Evolutionary conservation across 1,139 yeast species (phyloP).

Genomic region (Yamadazyma friedrichii): DNA sequence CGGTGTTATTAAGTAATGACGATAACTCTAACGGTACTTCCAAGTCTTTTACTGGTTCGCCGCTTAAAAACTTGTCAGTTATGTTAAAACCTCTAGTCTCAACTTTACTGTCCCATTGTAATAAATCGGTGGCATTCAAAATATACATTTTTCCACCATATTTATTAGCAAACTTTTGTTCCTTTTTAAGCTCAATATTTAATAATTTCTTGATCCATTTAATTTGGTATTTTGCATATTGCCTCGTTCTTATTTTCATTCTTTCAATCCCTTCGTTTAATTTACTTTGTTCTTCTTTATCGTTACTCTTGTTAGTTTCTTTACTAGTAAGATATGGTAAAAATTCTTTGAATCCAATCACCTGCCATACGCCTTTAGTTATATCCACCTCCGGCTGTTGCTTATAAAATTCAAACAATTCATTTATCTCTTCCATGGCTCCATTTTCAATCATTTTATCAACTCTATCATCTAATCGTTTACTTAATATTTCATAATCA

Average conservation of each 20-base stretch:
- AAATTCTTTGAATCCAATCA: slow-evolving; percentile 93
- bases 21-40: slow-evolving; percentile 46
- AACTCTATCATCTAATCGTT: slow-evolving; percentile 73
- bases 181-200: slow-evolving; percentile 58
- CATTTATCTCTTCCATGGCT: slow-evolving; percentile 66
- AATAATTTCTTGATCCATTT: slow-evolving; percentile 85
- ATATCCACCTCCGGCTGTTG: slow-evolving; percentile 38
- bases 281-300: not conserved
- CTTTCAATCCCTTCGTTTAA: slow-evolving; percentile 38
- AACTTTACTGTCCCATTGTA: slow-evolving; percentile 59
- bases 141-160: slow-evolving; percentile 66
- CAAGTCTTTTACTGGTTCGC: slow-evolving; percentile 10
- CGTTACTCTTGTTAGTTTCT: slow-evolving; percentile 11
- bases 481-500: slow-evolving; percentile 55
- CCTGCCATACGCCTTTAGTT: slow-evolving; percentile 88
- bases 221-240: slow-evolving; percentile 86
- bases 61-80: slow-evolving; percentile 35
- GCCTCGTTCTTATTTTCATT: slow-evolving; percentile 84
- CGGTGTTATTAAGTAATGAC: slow-evolving; percentile 28
- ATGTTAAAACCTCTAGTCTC: slow-evolving; percentile 53
- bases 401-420: slow-evolving; percentile 48
- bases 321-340: slow-evolving; percentile 61
- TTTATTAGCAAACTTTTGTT: slow-evolving; percentile 43
- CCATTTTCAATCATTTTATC: slow-evolving; percentile 75
- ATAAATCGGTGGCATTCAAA: slow-evolving; percentile 74